Evolutionary conservation across 495 filamentous ascomycete species (phyloP).

Genomic region (Mytilinidion resinicola): DNA sequence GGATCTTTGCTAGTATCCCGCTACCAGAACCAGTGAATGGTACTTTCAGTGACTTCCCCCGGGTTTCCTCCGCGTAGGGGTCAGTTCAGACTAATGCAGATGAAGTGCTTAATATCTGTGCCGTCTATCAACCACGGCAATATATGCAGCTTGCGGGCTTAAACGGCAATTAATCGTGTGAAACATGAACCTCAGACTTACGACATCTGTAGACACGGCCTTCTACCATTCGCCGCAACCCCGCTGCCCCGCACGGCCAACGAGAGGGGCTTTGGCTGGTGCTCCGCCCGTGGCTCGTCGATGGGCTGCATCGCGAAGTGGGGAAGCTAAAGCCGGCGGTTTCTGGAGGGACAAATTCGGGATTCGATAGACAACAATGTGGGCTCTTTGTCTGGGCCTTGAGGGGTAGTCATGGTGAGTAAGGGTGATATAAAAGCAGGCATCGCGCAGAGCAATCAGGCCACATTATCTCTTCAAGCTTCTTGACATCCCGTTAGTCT

Average conservation of each 20-base stretch:
- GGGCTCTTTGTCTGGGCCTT: background rate
- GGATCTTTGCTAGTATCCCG: too few species aligned
- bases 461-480: too few species aligned
- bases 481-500: too few species aligned
- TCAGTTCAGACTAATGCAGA: too few species aligned
- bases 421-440: too few species aligned
- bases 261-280: background rate
- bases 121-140: background rate
- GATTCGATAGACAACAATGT: conserved; percentile 4
- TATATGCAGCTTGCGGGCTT: background rate
- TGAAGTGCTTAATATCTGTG: too few species aligned
- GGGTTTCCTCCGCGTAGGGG: too few species aligned
- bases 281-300: conserved; percentile 4
- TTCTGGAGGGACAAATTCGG: conserved; percentile 12
- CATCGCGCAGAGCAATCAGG: too few species aligned
- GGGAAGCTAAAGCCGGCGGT: conserved; percentile 19
- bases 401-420: background rate
- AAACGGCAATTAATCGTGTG: conserved; percentile 11
- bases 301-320: conserved; percentile 12
- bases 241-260: conserved; percentile 20
- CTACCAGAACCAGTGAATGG: too few species aligned
- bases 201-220: background rate
- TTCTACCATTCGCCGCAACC: conserved; percentile 21
- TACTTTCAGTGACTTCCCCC: too few species aligned
- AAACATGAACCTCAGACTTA: conserved; percentile 4